These are phyloP conservation scores for Seminavis robusta DNA, from an alignment of 108 stramenopile species.

Conservation along the genomic window DNA sequence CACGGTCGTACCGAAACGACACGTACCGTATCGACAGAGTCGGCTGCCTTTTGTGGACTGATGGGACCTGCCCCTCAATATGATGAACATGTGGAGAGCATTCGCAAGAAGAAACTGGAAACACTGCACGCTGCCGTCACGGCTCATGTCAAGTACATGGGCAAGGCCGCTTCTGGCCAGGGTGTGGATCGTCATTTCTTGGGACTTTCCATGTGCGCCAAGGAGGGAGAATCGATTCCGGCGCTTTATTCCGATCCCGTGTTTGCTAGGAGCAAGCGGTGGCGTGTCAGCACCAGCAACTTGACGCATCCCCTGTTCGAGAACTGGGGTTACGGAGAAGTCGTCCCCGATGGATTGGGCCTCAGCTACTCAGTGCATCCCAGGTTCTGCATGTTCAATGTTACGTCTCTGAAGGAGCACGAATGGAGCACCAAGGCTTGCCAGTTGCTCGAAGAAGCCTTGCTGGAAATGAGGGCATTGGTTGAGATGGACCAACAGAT, in stretches of 20 bases:
- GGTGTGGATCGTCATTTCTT: slow-evolving; percentile 88
- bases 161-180: slow-evolving; percentile 63
- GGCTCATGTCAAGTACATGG: slow-evolving; percentile 75
- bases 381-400: slow-evolving; percentile 67
- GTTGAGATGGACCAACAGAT: slow-evolving; percentile 50
- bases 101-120: slow-evolving; percentile 41
- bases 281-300: slow-evolving; percentile 87
- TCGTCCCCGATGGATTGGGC: slow-evolving; percentile 87
- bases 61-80: slow-evolving; percentile 35
- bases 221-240: slow-evolving; percentile 56
- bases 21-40: slow-evolving; percentile 53
- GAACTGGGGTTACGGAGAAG: slow-evolving; percentile 92
- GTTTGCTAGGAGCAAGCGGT: slow-evolving; percentile 74
- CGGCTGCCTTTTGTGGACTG: slow-evolving; percentile 48
- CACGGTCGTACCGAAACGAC: slow-evolving; percentile 86
- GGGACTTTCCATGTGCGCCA: slow-evolving; percentile 64
- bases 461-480: slow-evolving; percentile 76
- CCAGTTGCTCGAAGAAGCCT: slow-evolving; percentile 74
- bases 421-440: slow-evolving; percentile 63
- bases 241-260: slow-evolving; percentile 70
- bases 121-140: slow-evolving; percentile 58
- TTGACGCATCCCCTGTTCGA: slow-evolving; percentile 86
- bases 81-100: slow-evolving; percentile 12
- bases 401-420: slow-evolving; percentile 63
- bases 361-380: slow-evolving; percentile 83